A percentile compares a stretch with the other conserved stretches of the same genome.
phyloP scores from a whole-genome alignment of 495 filamentous ascomycete species.

The Daldinia bambusicola region DNA sequence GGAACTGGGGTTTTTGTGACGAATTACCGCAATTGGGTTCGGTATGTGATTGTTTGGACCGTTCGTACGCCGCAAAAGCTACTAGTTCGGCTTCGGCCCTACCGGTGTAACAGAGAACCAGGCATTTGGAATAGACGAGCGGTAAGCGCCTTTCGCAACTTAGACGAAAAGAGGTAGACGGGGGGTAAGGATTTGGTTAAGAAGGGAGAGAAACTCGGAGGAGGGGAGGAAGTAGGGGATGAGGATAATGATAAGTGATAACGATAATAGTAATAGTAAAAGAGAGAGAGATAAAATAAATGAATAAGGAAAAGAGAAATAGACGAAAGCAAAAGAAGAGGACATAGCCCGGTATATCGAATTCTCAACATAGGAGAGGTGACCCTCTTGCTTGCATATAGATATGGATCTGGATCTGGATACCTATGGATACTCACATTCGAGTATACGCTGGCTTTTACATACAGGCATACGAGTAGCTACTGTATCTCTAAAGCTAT shows the following conservation, averaged over 20 bases:
- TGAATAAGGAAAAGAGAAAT: not conserved
- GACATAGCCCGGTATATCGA: not conserved
- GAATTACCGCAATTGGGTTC: slow-evolving; percentile 34
- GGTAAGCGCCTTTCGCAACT: slow-evolving; percentile 30
- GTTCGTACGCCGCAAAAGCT: slow-evolving; percentile 17
- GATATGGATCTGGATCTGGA: not conserved
- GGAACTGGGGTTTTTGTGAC: slow-evolving; percentile 2
- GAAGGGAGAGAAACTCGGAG: not conserved
- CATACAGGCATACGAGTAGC: not conserved
- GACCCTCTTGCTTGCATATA: not conserved
- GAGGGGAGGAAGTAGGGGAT: not conserved
- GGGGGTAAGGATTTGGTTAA: not conserved
- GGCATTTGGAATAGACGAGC: slow-evolving; percentile 18
- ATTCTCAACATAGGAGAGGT: not conserved
- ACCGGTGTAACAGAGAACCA: slow-evolving; percentile 37
- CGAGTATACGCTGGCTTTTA: not conserved
- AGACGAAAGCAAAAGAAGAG: too few species aligned
- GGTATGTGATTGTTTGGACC: slow-evolving; percentile 30
- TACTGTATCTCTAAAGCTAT: not conserved
- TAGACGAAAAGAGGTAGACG: not conserved
- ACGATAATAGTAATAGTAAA: not conserved
- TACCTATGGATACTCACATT: not conserved
- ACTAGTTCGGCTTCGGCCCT: slow-evolving; percentile 35
- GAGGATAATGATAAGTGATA: not conserved
- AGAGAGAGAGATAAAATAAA: not conserved